A percentile compares a stretch with the other conserved stretches of the same genome.
Evolutionary conservation across 2,329 filamentous ascomycete genomes (phyloP).

Genomic region (Rutstroemia sp.): DNA sequence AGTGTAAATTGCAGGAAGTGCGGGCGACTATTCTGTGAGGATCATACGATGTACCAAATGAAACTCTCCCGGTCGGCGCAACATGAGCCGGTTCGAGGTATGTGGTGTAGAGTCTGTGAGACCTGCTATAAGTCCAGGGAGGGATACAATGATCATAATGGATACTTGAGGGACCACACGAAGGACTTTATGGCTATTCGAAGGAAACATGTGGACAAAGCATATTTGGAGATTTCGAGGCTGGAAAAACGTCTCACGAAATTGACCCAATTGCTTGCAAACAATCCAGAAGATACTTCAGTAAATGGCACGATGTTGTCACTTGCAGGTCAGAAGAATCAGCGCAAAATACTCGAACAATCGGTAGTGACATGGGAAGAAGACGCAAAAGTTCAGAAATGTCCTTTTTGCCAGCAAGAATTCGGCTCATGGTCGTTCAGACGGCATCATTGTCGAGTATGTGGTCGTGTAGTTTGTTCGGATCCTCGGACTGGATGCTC

Average conservation of each 20-base stretch:
- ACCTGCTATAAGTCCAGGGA: constrained; percentile 98
- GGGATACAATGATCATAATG: constrained; percentile 86
- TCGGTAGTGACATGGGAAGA: constrained; percentile 94
- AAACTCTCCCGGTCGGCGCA: constrained; percentile 83
- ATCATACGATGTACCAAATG: constrained; percentile 99
- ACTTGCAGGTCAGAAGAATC: constrained; percentile 61
- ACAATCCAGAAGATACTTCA: constrained; percentile 60
- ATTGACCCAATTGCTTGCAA: constrained; percentile 75
- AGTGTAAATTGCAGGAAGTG: constrained; percentile 92
- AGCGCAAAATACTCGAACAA: constrained; percentile 78
- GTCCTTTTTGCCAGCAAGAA: constrained; percentile 93
- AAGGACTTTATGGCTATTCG: constrained; percentile 63
- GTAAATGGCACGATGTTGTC: constrained; percentile 45
- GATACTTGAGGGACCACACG: constrained; percentile 64
- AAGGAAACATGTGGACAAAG: constrained; percentile 72
- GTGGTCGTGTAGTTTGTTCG: constrained; percentile 86
- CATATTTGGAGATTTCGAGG: constrained; percentile 79
- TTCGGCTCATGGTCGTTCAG: constrained; percentile 91
- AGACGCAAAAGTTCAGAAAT: constrained; percentile 69
- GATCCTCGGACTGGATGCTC: constrained; percentile 82
- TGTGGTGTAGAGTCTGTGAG: constrained; percentile 94
- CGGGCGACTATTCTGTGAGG: constrained; percentile 88
- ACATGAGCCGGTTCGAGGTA: constrained; percentile 82
- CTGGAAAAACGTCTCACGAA: constrained; percentile 89
- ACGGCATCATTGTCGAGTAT: constrained; percentile 89